These are phyloP conservation scores for Coniferiporia sulphurascens DNA, from an alignment of 1,284 basidiomycete species.

Conservation along the genomic window DNA sequence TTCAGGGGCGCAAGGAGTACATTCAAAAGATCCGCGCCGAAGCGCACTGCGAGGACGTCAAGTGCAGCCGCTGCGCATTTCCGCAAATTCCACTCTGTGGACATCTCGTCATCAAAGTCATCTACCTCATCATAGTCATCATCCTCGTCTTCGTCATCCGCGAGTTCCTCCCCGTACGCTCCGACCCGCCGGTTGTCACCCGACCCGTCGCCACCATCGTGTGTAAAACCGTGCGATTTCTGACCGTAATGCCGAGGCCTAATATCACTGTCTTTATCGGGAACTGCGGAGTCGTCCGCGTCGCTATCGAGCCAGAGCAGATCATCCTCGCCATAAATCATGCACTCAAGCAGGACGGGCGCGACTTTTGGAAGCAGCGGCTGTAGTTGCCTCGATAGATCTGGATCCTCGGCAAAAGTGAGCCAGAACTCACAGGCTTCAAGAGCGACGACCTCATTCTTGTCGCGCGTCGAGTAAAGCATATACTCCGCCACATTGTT, in stretches of 20 bases:
- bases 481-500: conserved; percentile 96
- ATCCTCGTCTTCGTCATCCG: conserved; percentile 78
- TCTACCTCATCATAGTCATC: conserved; percentile 86
- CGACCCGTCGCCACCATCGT: conserved; percentile 44
- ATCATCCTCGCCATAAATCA: conserved; percentile 97
- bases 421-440: conserved; percentile 99
- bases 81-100: conserved; percentile 98
- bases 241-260: conserved; percentile 90
- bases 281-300: conserved; percentile 83
- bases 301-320: conserved; percentile 95
- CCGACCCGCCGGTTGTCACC: conserved; percentile 44
- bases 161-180: conserved; percentile 68
- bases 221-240: conserved; percentile 81
- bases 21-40: conserved; percentile 81
- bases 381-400: conserved; percentile 78
- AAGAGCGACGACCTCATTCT: conserved; percentile 90
- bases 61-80: conserved; percentile 98
- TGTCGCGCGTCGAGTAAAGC: conserved; percentile 97
- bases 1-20: conserved; percentile 89
- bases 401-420: conserved; percentile 94
- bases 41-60: conserved; percentile 94
- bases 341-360: conserved; percentile 92
- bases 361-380: conserved; percentile 87
- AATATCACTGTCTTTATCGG: conserved; percentile 93
- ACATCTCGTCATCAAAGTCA: conserved; percentile 93